These are phyloP conservation scores for Pichia paraexigua DNA, from an alignment of 805 yeast genomes.

Conservation along the genomic window DNA sequence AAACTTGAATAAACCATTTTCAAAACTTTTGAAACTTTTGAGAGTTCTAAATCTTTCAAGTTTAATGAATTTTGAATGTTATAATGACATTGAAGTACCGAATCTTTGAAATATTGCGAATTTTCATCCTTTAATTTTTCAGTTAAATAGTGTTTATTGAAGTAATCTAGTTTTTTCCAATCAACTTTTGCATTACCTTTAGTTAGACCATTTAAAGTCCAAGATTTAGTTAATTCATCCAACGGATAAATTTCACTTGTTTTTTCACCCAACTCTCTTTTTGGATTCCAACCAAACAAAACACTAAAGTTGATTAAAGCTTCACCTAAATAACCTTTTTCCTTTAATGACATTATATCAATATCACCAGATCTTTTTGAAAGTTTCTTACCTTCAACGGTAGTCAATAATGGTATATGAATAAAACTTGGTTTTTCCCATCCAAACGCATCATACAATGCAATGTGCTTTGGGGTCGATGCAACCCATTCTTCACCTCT, in stretches of 20 bases:
- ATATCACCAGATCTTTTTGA: constrained; percentile 82
- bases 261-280: constrained; percentile 41
- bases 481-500: constrained; percentile 98
- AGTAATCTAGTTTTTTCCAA: constrained; percentile 60
- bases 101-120: constrained; percentile 27
- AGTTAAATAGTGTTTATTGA: constrained; percentile 65
- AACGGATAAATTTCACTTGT: constrained; percentile 45
- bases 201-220: constrained; percentile 67
- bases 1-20: constrained; percentile 40
- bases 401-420: constrained; percentile 87
- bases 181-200: constrained; percentile 93
- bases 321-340: constrained; percentile 70
- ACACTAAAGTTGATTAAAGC: constrained; percentile 84
- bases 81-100: constrained; percentile 27
- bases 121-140: constrained; percentile 31
- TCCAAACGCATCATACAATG: constrained; percentile 75
- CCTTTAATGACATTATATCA: constrained; percentile 52
- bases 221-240: constrained; percentile 43
- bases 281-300: constrained; percentile 92
- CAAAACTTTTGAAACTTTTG: constrained; percentile 35
- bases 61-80: neutral
- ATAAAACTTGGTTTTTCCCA: constrained; percentile 77
- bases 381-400: constrained; percentile 63
- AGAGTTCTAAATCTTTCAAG: constrained; percentile 16
- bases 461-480: constrained; percentile 90